Conservation (phyloP, 805 yeast genomes). For the Peterozyma toletana region DNA sequence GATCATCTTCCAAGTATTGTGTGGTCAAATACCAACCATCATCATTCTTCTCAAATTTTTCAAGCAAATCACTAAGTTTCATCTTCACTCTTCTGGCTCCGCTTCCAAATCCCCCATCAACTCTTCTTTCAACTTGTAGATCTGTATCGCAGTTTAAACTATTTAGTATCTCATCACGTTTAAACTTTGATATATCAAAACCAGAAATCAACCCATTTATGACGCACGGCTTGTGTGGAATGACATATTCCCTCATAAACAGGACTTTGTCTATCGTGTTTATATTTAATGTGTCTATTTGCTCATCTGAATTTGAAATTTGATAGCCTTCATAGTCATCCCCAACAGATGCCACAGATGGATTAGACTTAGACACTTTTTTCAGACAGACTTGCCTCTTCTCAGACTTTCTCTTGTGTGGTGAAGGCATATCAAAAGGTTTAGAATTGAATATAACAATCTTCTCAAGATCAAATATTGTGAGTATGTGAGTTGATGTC, state of each 20-base stretch:
- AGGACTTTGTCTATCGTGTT: constrained; percentile 12
- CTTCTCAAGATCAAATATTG: too few species aligned
- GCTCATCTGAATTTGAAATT: background rate
- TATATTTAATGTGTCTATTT: constrained; percentile 14
- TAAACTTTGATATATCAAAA: constrained; percentile 25
- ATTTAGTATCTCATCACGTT: constrained; percentile 25
- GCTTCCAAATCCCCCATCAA: constrained; percentile 60
- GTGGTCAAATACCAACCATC: constrained; percentile 57
- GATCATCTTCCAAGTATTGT: constrained; percentile 49
- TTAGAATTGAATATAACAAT: too few species aligned
- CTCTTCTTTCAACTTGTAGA: constrained; percentile 53
- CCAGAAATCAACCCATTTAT: constrained; percentile 30
- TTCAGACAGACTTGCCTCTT: too few species aligned
- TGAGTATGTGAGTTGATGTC: too few species aligned
- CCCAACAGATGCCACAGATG: background rate
- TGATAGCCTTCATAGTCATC: constrained; percentile 3
- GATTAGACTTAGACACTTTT: too few species aligned
- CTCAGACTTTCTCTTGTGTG: too few species aligned
- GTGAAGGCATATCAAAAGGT: too few species aligned
- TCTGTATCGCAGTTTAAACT: constrained; percentile 20
- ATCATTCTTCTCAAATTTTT: constrained; percentile 32
- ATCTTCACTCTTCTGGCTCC: constrained; percentile 47
- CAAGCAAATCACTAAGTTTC: constrained; percentile 41
- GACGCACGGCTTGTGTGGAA: constrained; percentile 42
- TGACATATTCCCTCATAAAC: constrained; percentile 34